Evolutionary conservation across 768 basidiomycete genomes (phyloP), one percentile per base, ranked within the genome.

Genomic region (Leccinellum rugosiceps): DNA sequence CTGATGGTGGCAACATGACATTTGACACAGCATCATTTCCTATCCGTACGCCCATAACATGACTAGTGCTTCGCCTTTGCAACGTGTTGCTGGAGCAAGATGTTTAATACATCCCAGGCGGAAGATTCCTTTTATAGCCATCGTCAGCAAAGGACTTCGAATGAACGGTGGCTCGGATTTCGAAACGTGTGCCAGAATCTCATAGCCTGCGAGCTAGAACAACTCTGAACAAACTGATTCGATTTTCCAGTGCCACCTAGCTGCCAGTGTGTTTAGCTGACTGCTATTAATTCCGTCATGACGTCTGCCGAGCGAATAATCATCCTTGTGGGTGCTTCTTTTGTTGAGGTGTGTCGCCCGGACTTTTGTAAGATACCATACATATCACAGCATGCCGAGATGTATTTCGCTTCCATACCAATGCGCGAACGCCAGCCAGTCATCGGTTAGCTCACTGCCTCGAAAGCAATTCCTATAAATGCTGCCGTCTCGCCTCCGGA

Each of bases 391-490:
- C 17, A 23, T 45, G 45, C 45, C 21, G 14, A 25, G 45, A 46
- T 46, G 49, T 52, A 62, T 51, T 53, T 59, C 54, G 50, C 56
- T 59, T 56, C 57, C 45, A 17, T 46, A 28, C 43, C 30, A 50
- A 32, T 19, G 26, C 14, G 30, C 49, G 44, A 47, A 30, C 28
- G 28, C 38, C 34, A 4, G 7, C 19, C 19, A 43, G 23, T 14
- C 17, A 46, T 8, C 19, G 23, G 34, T 23, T 34, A 14, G 25
- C 28, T 52, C 61, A 60, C 55, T 38, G 55, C 65, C 57, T 57
- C 32, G 13, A 38, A 53, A 13, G 17, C 4, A 28, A 52, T 10
- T 43, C 23, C 26, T 56, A 69, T 68, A 67, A 69, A 56, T 32
- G 10, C 34, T 43, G 15, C 14, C 7, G 14, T 30, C 50, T 52